A percentile compares a stretch with the other conserved stretches of the same genome.
Evolutionary conservation across 2,329 filamentous ascomycete genomes (phyloP).

Genomic region (Paracamarosporium sp.): DNA sequence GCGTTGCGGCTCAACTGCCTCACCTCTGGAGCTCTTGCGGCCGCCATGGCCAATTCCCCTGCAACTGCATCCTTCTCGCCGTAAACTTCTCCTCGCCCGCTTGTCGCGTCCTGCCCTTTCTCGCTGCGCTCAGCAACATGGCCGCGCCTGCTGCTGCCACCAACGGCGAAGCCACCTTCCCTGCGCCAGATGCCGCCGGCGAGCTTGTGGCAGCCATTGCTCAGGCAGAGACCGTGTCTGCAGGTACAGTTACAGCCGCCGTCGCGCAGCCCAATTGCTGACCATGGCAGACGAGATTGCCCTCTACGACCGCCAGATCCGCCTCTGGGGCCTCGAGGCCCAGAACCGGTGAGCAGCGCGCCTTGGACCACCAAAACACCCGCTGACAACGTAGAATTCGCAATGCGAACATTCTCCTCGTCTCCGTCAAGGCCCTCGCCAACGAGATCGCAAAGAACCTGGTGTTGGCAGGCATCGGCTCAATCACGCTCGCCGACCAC

Average conservation of each 20-base stretch:
- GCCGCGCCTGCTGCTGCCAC: conserved; percentile 16
- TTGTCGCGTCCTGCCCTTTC: too few relatives aligned
- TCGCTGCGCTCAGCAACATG: conserved; percentile 19
- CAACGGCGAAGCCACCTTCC: conserved; percentile 31
- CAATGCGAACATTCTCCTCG: conserved; percentile 85
- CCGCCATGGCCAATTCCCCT: conserved; percentile 5
- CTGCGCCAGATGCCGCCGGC: conserved; percentile 41
- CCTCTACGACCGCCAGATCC: conserved; percentile 95
- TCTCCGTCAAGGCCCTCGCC: conserved; percentile 85
- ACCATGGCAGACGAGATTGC: conserved; percentile 81
- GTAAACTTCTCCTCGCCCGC: too few relatives aligned
- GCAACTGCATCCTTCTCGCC: not conserved
- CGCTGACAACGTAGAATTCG: conserved; percentile 69
- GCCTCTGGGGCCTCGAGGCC: conserved; percentile 94
- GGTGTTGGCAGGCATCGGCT: conserved; percentile 89
- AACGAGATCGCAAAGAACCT: conserved; percentile 98
- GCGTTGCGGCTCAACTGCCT: not conserved
- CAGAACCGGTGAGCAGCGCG: conserved; percentile 70
- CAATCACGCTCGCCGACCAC: conserved; percentile 86
- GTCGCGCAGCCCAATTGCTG: conserved; percentile 7
- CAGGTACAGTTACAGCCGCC: conserved; percentile 29
- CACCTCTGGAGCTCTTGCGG: not conserved
- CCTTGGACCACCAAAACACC: conserved; percentile 10
- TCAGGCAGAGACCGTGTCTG: conserved; percentile 50
- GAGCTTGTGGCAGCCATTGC: conserved; percentile 47